Evolutionary conservation across 108 stramenopile genomes (phyloP).

Genomic region (Nitzschia palea): DNA sequence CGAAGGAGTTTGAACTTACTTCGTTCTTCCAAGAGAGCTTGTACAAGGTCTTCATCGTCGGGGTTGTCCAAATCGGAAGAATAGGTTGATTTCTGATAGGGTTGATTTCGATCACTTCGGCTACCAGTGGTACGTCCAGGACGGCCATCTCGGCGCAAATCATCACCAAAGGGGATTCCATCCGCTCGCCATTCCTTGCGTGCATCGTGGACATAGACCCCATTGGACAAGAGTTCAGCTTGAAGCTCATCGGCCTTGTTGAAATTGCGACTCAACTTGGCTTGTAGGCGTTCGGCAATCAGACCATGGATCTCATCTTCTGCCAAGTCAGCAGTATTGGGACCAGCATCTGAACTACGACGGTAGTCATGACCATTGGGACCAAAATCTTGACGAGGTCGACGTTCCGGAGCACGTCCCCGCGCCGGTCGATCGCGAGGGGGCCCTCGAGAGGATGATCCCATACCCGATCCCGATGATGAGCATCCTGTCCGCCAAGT

Average conservation of each 20-base stretch:
- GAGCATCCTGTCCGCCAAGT: slow-evolving; percentile 49
- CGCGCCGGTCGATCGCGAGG: slow-evolving; percentile 8
- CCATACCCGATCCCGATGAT: slow-evolving; percentile 31
- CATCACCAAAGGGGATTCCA: slow-evolving; percentile 44
- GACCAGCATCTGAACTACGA: slow-evolving; percentile 39
- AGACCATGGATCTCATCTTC: slow-evolving; percentile 64
- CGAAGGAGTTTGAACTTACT: slow-evolving; percentile 39
- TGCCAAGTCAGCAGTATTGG: slow-evolving; percentile 37
- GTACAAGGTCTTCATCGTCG: slow-evolving; percentile 2
- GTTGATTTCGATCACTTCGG: slow-evolving; percentile 1
- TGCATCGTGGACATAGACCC: slow-evolving; percentile 63
- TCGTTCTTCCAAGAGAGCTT: slow-evolving; percentile 33
- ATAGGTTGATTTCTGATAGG: slow-evolving; percentile 24
- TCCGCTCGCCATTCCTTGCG: slow-evolving; percentile 66
- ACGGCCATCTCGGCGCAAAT: slow-evolving; percentile 9
- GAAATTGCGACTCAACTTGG: slow-evolving; percentile 58
- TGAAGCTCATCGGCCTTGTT: slow-evolving; percentile 61
- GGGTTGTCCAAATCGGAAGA: slow-evolving; percentile 2
- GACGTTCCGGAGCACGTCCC: slow-evolving; percentile 18
- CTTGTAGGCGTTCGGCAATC: slow-evolving; percentile 59
- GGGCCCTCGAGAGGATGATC: slow-evolving; percentile 11
- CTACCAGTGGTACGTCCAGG: slow-evolving; percentile 26
- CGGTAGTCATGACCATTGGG: slow-evolving; percentile 80
- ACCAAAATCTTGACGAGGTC: slow-evolving; percentile 49
- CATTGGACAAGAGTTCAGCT: slow-evolving; percentile 33